These are phyloP conservation scores for Bocquillonia castaneifolia DNA, from an alignment of 441 rosid species.

Conservation along the genomic window DNA sequence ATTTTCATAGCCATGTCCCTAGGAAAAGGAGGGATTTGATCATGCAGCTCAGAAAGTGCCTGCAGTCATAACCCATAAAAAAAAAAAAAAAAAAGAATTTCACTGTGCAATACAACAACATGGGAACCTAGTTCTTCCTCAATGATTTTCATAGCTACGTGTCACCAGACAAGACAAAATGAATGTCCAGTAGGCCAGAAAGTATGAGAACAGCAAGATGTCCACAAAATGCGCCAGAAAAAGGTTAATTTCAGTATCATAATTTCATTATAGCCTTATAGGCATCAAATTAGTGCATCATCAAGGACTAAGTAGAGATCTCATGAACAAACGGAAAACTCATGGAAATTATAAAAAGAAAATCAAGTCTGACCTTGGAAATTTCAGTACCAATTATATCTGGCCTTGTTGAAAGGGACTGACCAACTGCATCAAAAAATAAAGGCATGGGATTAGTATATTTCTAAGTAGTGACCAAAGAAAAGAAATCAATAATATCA, in stretches of 20 bases:
- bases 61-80: conserved; percentile 35
- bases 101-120: conserved; percentile 14
- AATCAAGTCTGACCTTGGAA: conserved; percentile 62
- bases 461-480: conserved; percentile 33
- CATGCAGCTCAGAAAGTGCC: conserved; percentile 92
- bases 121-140: conserved; percentile 88
- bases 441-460: conserved; percentile 39
- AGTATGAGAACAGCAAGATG: conserved; percentile 9
- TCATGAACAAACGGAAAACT: neutral
- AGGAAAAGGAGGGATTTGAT: conserved; percentile 91
- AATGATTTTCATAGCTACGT: conserved; percentile 61
- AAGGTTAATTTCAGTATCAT: neutral
- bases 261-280: neutral
- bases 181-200: conserved; percentile 1
- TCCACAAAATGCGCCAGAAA: neutral
- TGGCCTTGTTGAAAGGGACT: conserved; percentile 93
- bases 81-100: conserved; percentile 15
- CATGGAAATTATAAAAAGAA: conserved; percentile 5
- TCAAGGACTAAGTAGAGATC: neutral
- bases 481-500: conserved; percentile 33
- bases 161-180: conserved; percentile 11
- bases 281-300: neutral
- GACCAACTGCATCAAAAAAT: conserved; percentile 82
- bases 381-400: conserved; percentile 86
- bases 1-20: conserved; percentile 62